Conservation (phyloP, 208 protist genomes). For the Trichomonas gallinae region DNA sequence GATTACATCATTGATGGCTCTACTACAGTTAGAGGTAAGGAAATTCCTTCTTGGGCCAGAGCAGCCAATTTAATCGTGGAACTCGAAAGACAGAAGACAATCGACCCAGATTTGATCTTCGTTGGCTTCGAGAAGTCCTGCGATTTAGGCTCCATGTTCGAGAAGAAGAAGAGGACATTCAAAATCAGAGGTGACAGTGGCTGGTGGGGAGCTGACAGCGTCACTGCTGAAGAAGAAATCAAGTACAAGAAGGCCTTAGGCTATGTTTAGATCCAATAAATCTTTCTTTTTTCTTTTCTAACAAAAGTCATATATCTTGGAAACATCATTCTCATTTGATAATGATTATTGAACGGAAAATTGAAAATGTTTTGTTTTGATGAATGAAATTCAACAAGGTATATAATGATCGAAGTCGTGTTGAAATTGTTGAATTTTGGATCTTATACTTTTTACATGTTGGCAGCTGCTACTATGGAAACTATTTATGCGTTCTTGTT, state of each 20-base stretch:
- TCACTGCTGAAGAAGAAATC: neutral
- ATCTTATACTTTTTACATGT: too few relatives aligned
- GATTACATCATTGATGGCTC: neutral
- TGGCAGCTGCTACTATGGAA: too few relatives aligned
- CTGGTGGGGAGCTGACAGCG: neutral
- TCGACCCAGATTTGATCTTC: neutral
- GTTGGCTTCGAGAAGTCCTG: neutral
- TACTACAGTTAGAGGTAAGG: neutral
- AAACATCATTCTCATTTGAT: too few relatives aligned
- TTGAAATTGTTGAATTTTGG: too few relatives aligned
- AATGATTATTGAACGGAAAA: too few relatives aligned
- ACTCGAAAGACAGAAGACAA: neutral
- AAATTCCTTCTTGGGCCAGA: neutral
- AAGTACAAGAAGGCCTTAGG: neutral
- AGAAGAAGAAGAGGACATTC: constrained; percentile 1
- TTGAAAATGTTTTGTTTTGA: too few relatives aligned
- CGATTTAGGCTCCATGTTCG: neutral
- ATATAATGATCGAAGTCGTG: too few relatives aligned
- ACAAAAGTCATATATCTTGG: too few relatives aligned
- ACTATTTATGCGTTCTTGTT: too few relatives aligned
- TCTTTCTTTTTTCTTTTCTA: too few relatives aligned
- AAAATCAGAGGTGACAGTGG: neutral
- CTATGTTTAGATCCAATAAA: neutral
- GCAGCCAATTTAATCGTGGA: neutral
- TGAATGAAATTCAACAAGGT: too few relatives aligned